These are phyloP conservation scores for Auriscalpium orientale DNA, from an alignment of 768 basidiomycete species.

Conservation along the genomic window DNA sequence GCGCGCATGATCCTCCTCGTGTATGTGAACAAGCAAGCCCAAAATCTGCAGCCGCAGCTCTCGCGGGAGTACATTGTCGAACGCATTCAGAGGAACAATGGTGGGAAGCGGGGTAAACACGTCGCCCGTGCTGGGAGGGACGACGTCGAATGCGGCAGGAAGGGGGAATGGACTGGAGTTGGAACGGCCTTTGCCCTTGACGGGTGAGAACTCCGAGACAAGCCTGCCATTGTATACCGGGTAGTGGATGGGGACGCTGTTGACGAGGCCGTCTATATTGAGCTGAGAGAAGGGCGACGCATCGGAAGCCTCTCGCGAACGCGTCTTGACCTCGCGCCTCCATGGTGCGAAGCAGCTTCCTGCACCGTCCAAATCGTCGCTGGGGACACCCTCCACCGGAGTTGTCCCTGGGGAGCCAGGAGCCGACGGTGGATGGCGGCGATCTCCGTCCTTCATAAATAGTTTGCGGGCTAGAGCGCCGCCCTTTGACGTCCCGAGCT, in stretches of 20 bases:
- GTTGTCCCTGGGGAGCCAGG: conserved; percentile 2
- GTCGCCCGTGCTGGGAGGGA: conserved; percentile 43
- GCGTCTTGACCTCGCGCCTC: conserved; percentile 30
- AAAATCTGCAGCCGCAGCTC: conserved; percentile 65
- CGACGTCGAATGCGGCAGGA: conserved; percentile 38
- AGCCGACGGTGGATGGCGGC: conserved; percentile 14
- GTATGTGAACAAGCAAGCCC: conserved; percentile 42
- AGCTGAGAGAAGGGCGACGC: conserved; percentile 11
- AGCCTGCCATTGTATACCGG: conserved; percentile 14
- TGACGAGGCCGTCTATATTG: conserved; percentile 3
- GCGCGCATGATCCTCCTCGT: conserved; percentile 51
- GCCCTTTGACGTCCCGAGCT: conserved; percentile 35
- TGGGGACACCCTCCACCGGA: not conserved
- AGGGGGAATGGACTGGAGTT: conserved; percentile 59
- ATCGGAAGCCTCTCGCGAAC: conserved; percentile 17
- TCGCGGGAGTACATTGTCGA: conserved; percentile 63
- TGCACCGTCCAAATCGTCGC: conserved; percentile 17
- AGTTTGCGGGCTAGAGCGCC: conserved; percentile 52
- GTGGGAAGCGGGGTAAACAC: conserved; percentile 43
- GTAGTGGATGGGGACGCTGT: conserved; percentile 5
- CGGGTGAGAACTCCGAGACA: conserved; percentile 13
- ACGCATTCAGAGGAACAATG: conserved; percentile 42
- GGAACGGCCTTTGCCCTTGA: conserved; percentile 50
- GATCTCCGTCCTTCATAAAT: conserved; percentile 34
- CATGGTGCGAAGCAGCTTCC: conserved; percentile 37